phyloP scores from a whole-genome alignment of 768 basidiomycete genomes.

The Tylopilus sp. region DNA sequence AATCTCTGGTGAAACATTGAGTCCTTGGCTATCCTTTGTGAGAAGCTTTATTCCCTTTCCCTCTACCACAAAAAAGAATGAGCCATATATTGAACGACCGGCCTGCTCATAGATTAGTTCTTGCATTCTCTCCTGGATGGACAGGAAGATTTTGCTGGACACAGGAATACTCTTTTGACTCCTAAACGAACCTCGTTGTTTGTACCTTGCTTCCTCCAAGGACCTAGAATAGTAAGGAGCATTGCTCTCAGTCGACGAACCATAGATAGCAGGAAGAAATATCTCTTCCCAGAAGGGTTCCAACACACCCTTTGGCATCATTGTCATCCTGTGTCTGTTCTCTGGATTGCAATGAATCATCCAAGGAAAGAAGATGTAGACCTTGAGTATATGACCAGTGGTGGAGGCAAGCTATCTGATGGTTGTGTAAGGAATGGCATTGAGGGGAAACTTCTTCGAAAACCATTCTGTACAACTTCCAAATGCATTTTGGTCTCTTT shows the following conservation, averaged over 20 bases:
- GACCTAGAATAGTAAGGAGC: neutral
- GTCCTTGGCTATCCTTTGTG: too few species aligned
- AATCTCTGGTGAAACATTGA: too few species aligned
- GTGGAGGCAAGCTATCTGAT: neutral
- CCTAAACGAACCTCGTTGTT: neutral
- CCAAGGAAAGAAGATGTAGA: conserved; percentile 4
- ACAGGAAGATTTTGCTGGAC: neutral
- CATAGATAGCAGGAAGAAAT: neutral
- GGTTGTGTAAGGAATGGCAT: conserved; percentile 1
- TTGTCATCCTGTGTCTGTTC: neutral
- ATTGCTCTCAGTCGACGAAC: neutral
- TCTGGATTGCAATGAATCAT: conserved; percentile 5
- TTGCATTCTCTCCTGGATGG: neutral
- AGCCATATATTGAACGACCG: neutral
- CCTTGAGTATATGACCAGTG: neutral
- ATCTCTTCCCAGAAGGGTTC: conserved; percentile 10
- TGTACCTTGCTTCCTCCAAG: conserved; percentile 1
- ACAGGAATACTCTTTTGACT: neutral
- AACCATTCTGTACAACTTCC: neutral
- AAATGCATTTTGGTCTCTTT: neutral
- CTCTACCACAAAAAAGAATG: neutral
- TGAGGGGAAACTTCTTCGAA: conserved; percentile 2
- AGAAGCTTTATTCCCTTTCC: neutral
- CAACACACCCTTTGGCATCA: neutral
- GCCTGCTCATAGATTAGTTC: neutral